phyloP scores from a whole-genome alignment of 768 basidiomycete genomes.

The Kwoniella dendrophila region DNA sequence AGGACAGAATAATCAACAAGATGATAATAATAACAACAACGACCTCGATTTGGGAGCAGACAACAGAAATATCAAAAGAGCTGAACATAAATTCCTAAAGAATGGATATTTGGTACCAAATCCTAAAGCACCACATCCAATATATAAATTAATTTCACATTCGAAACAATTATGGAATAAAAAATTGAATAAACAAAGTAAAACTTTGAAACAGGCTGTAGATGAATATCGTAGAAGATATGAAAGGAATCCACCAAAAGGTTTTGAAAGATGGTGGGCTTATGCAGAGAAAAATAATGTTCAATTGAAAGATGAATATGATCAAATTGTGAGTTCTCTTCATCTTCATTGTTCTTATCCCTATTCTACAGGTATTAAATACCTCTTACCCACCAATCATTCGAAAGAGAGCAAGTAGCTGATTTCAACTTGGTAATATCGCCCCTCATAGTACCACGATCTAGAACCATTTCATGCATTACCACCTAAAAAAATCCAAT shows the following conservation, averaged over 20 bases:
- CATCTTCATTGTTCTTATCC: not conserved
- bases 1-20: not conserved
- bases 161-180: constrained; percentile 41
- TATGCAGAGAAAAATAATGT: constrained; percentile 38
- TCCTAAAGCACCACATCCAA: constrained; percentile 44
- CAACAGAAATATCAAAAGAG: not conserved
- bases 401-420: not conserved
- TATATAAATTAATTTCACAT: constrained; percentile 42
- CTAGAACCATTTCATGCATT: constrained; percentile 50
- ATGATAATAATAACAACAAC: not conserved
- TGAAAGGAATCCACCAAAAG: constrained; percentile 44
- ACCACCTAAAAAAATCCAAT: constrained; percentile 27
- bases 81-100: constrained; percentile 31
- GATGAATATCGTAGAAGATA: constrained; percentile 52
- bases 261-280: constrained; percentile 50
- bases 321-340: constrained; percentile 50
- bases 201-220: constrained; percentile 42
- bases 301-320: constrained; percentile 52
- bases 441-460: constrained; percentile 35
- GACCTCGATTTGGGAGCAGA: not conserved
- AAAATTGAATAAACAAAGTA: constrained; percentile 38
- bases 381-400: too few species aligned
- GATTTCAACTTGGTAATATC: not conserved
- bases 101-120: constrained; percentile 41
- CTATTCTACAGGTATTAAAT: not conserved